Base-by-base conservation (phyloP, 1,284 basidiomycete genomes). In the Ustilago xerochloae region DNA sequence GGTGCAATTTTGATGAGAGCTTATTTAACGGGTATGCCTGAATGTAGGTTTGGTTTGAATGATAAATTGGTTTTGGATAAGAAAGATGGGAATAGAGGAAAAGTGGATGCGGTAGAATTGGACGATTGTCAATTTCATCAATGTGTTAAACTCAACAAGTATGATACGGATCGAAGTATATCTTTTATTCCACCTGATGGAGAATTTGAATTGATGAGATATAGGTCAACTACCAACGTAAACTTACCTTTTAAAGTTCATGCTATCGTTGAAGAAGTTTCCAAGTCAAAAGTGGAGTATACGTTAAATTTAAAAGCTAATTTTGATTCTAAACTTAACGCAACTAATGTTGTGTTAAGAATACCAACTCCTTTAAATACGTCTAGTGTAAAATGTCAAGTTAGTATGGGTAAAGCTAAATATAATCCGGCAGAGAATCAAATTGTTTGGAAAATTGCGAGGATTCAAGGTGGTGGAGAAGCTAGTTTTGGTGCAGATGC, bases 121-220 rank as follows among this genome's bases (percentile, higher is more conserved):
- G 96, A 97, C 82, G 96, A 99, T 83, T 98, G 96, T 85, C 92
- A 93, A 69, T 99, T 99, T 87, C 97, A 99, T 81, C 97, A 99
- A 85, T 99, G 97, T 85, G 97, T 99, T 39, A 90, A 93, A 63
- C 87, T 99, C 39, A 91, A 92, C 75, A 94, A 95, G 85, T 98
- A 97, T 84, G 95, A 98, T 83, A 90, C 92, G 15, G 92, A 91
- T 69, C 88, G 96, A 41, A 93, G 92, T 4, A 98, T 99, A 86
- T 93, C 91, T 79, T 99, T 99, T 85, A 91, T 99, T 48, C 97
- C 97, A 1, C 97, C 97, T 1, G 97, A 99, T 82, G 97, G 97
- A 39, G 97, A 99, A 84, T 99, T 99, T 81, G 97, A 99, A 85
- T 88, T 99, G 39, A 99, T 99, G 97, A 89, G 90, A 77, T 99